Conservation (phyloP, 306 rosid species). For the Corylus heterophylla region DNA sequence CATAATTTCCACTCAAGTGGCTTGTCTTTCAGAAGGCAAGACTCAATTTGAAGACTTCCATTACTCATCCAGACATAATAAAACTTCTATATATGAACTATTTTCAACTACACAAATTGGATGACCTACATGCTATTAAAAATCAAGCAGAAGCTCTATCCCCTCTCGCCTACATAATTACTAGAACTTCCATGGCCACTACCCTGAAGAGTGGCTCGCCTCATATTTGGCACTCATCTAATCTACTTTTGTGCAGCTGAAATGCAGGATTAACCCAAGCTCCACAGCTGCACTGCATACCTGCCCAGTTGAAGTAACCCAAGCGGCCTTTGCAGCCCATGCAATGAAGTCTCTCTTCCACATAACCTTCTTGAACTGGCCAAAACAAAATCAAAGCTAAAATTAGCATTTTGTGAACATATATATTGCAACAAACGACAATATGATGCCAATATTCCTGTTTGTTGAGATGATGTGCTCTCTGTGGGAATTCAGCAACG, state of each 20-base stretch:
- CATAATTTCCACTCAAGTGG: neutral
- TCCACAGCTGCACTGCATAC: conserved; percentile 88
- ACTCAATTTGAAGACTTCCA: neutral
- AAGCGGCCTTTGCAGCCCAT: conserved; percentile 79
- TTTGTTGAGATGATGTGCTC: no score
- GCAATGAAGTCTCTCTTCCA: conserved; percentile 71
- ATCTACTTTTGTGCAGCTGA: conserved; percentile 74
- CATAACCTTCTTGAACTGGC: conserved; percentile 79
- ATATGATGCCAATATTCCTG: neutral
- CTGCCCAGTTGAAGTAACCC: conserved; percentile 89
- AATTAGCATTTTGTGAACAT: conserved; percentile 16
- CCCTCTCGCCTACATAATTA: neutral
- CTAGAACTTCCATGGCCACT: neutral
- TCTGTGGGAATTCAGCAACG: no score
- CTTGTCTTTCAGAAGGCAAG: neutral
- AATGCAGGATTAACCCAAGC: conserved; percentile 91
- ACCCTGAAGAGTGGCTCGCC: neutral
- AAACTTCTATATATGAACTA: neutral
- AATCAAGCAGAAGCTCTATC: neutral
- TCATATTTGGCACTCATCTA: conserved; percentile 57
- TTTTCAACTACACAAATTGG: neutral
- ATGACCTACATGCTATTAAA: neutral
- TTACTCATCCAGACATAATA: neutral
- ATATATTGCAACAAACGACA: neutral
- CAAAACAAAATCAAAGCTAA: conserved; percentile 22